Percentiles rank a stretch among this genome's conserved stretches.
Evolutionary conservation across 208 protist genomes (phyloP).

Genomic region (Leishmania mexicana): DNA sequence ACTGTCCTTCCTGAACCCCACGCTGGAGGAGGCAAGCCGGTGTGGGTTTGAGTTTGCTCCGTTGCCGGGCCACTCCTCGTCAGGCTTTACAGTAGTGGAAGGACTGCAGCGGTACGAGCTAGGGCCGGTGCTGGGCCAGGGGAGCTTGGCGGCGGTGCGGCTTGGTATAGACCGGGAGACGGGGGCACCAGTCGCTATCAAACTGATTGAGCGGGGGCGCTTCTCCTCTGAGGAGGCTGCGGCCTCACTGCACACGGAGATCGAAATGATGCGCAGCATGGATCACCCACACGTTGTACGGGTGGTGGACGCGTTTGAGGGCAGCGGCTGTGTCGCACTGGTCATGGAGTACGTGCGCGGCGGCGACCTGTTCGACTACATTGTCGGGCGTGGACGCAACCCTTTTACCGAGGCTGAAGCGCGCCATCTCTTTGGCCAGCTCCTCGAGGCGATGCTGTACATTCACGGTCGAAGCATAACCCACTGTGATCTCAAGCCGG

Average conservation of each 20-base stretch:
- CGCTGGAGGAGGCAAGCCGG: constrained; percentile 32
- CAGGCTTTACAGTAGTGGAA: constrained; percentile 8
- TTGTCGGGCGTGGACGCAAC: constrained; percentile 52
- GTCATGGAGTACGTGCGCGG: constrained; percentile 83
- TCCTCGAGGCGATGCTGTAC: constrained; percentile 69
- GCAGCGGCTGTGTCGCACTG: constrained; percentile 45
- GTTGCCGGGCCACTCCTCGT: constrained; percentile 7
- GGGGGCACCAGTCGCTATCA: constrained; percentile 56
- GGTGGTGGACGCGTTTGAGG: constrained; percentile 66
- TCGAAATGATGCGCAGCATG: constrained; percentile 67
- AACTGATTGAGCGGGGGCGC: constrained; percentile 68
- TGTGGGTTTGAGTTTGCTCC: constrained; percentile 39
- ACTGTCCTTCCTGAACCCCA: constrained; percentile 64
- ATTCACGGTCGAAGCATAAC: constrained; percentile 89
- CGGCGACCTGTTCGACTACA: constrained; percentile 83
- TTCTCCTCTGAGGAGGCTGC: constrained; percentile 38
- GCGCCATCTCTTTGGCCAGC: constrained; percentile 59
- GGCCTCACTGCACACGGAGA: constrained; percentile 63
- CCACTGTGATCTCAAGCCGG: constrained; percentile 98
- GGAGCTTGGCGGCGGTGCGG: constrained; percentile 66
- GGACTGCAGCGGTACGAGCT: constrained; percentile 42
- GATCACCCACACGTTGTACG: constrained; percentile 72
- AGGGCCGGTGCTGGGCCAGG: constrained; percentile 56
- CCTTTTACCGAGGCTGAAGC: constrained; percentile 75
- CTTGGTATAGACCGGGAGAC: constrained; percentile 42